Percentiles rank a stretch among this genome's conserved stretches.
phyloP scores from a whole-genome alignment of 129 eudicot species.

The Smallanthus sonchifolius region DNA sequence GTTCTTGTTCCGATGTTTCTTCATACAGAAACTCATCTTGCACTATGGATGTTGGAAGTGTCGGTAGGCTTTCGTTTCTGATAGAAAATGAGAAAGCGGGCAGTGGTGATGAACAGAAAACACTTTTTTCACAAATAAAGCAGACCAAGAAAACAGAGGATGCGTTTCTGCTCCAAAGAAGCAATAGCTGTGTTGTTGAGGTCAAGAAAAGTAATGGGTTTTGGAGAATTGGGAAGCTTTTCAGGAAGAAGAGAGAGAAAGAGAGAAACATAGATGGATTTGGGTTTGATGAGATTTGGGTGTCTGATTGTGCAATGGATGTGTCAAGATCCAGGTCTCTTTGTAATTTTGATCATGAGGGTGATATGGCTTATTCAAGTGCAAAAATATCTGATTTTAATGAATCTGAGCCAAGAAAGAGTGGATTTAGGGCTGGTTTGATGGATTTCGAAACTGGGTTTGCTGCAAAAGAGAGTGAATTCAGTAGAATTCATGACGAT shows the following conservation, averaged over 20 bases:
- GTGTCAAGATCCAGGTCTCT: conserved; percentile 89
- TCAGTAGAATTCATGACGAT: conserved; percentile 63
- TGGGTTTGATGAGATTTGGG: conserved; percentile 47
- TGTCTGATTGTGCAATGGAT: conserved; percentile 47
- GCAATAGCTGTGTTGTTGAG: conserved; percentile 37
- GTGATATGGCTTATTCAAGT: conserved; percentile 63
- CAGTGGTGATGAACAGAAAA: conserved; percentile 27
- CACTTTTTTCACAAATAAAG: conserved; percentile 35
- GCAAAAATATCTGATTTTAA: conserved; percentile 81
- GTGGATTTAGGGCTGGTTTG: conserved; percentile 43
- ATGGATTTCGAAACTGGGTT: conserved; percentile 38
- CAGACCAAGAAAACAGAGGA: conserved; percentile 32
- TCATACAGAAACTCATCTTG: conserved; percentile 65
- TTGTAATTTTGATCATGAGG: conserved; percentile 55
- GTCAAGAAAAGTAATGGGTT: conserved; percentile 45
- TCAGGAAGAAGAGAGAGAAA: conserved; percentile 60
- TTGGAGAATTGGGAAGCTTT: conserved; percentile 72
- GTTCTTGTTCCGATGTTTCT: conserved; percentile 85
- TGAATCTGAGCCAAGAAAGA: conserved; percentile 65
- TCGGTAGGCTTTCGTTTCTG: conserved; percentile 79
- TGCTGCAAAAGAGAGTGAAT: conserved; percentile 70
- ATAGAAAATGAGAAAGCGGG: conserved; percentile 66
- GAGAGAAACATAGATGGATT: conserved; percentile 17
- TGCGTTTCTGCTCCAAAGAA: conserved; percentile 30
- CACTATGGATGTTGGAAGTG: conserved; percentile 63